Percentiles rank a stretch among this genome's conserved stretches.
Evolutionary conservation across 345 rosid species (phyloP).

Genomic region (Cochlearia excelsa): DNA sequence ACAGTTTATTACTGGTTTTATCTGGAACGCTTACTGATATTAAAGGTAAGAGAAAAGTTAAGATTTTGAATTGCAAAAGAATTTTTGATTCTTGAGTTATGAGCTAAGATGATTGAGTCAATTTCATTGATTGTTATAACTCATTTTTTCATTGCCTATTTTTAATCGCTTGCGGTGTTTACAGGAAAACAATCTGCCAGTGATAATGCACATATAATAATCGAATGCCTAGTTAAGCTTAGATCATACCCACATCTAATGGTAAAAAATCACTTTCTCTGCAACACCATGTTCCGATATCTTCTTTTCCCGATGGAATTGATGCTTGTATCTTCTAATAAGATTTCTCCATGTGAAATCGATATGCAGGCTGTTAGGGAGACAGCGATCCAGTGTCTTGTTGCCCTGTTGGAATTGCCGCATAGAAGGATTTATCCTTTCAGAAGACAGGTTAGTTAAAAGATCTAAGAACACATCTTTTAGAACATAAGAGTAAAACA

Average conservation of each 20-base stretch:
- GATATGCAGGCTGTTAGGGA: constrained; percentile 69
- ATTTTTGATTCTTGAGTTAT: not conserved
- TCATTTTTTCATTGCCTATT: constrained; percentile 2
- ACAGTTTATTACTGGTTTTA: constrained; percentile 64
- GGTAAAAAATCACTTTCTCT: constrained; percentile 41
- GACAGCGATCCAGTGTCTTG: constrained; percentile 83
- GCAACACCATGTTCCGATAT: not conserved
- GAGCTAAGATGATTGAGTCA: not conserved
- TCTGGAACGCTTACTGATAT: constrained; percentile 74
- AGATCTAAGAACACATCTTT: not conserved
- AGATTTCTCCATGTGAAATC: constrained; percentile 1
- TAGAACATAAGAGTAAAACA: not conserved
- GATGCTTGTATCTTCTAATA: not conserved
- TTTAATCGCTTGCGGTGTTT: not conserved
- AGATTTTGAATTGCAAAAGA: constrained; percentile 10
- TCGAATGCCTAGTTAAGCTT: constrained; percentile 54
- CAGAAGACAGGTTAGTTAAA: constrained; percentile 59
- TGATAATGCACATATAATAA: constrained; percentile 60
- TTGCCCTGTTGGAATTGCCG: constrained; percentile 65
- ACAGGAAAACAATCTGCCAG: constrained; percentile 61
- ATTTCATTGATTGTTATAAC: not conserved
- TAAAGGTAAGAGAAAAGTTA: constrained; percentile 46
- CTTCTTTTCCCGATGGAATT: not conserved
- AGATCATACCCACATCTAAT: constrained; percentile 58
- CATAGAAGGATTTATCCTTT: constrained; percentile 66